Evolutionary conservation across 345 rosid genomes (phyloP).

Genomic region (Crucihimalaya himalaica): DNA sequence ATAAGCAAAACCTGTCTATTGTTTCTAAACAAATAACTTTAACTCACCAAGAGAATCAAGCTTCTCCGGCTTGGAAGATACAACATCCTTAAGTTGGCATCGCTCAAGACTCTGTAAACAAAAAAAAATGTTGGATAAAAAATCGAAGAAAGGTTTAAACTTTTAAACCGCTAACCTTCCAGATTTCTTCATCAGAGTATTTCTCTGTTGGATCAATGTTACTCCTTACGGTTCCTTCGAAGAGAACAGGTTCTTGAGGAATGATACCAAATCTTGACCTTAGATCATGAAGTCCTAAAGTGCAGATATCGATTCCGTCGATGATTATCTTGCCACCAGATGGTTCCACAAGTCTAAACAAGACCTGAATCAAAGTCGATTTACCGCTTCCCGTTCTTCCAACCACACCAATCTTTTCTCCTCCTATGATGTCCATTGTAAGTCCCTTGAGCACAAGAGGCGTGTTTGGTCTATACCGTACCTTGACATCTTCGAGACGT

Average conservation of each 20-base stretch:
- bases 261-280: constrained; percentile 93
- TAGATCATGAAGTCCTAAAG: constrained; percentile 85
- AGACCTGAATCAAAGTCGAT: constrained; percentile 87
- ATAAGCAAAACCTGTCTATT: background rate
- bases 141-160: background rate
- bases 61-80: constrained; percentile 74
- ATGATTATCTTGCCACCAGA: constrained; percentile 75
- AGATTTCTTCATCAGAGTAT: constrained; percentile 82
- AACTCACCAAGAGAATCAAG: constrained; percentile 72
- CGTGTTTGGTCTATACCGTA: constrained; percentile 81
- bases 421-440: constrained; percentile 73
- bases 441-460: constrained; percentile 91
- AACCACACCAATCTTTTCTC: constrained; percentile 89
- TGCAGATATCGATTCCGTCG: constrained; percentile 75
- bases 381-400: constrained; percentile 99
- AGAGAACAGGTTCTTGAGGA: constrained; percentile 97
- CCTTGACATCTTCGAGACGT: constrained; percentile 81
- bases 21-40: background rate
- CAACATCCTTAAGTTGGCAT: constrained; percentile 83
- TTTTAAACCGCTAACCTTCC: constrained; percentile 59
- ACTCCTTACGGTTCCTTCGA: constrained; percentile 96
- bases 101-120: constrained; percentile 70
- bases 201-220: constrained; percentile 85
- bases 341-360: constrained; percentile 92
- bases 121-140: background rate